A percentile compares a stretch with the other conserved stretches of the same genome.
phyloP scores from a whole-genome alignment of 2,329 filamentous ascomycete species.

The Septoria petroselini region DNA sequence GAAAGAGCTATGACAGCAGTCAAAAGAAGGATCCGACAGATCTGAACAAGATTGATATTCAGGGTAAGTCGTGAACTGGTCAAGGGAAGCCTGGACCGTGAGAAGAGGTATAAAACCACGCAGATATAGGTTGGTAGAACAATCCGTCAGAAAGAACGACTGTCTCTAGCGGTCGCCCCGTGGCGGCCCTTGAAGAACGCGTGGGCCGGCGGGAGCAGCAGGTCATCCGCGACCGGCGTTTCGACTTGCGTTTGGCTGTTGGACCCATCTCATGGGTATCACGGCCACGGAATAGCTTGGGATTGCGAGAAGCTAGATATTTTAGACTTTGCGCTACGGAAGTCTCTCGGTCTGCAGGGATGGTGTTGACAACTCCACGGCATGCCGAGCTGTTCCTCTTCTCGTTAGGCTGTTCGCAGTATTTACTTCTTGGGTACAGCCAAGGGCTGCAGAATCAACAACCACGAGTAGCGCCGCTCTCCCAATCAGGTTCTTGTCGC shows the following conservation, averaged over 20 bases:
- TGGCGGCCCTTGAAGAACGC: constrained; percentile 1
- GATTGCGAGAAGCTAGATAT: constrained; percentile 14
- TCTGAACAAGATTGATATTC: constrained; percentile 1
- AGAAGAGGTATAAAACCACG: constrained; percentile 1
- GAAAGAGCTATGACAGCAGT: constrained; percentile 1
- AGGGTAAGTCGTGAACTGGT: constrained; percentile 2
- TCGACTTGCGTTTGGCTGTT: constrained; percentile 10
- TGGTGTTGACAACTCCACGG: neutral
- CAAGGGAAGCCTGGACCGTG: neutral
- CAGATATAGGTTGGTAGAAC: neutral
- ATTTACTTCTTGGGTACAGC: neutral
- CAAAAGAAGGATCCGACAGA: neutral
- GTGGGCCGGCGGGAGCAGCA: neutral
- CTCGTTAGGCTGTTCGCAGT: neutral
- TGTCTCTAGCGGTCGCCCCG: neutral
- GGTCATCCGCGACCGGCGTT: constrained; percentile 12
- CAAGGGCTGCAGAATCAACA: no score
- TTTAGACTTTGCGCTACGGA: constrained; percentile 14
- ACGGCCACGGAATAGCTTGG: constrained; percentile 18
- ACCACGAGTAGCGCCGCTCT: no score
- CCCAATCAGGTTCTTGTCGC: no score
- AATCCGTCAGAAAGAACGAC: neutral
- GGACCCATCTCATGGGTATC: constrained; percentile 13
- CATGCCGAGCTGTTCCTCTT: neutral
- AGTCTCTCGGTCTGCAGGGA: constrained; percentile 11